Evolutionary conservation across 2,329 filamentous ascomycete genomes (phyloP).

Genomic region (Cladosporium phlei): DNA sequence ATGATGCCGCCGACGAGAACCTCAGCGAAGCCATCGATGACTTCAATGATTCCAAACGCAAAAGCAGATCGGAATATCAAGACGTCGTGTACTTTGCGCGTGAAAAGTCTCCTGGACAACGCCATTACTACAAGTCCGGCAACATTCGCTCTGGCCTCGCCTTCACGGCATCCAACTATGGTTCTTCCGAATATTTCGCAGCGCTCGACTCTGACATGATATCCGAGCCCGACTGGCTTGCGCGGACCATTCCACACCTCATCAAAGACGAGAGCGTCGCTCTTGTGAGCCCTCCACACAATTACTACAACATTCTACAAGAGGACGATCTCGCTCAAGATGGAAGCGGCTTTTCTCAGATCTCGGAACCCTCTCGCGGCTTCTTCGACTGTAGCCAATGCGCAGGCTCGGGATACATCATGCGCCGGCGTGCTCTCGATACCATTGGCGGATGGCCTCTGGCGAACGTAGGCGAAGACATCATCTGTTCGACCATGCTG

Average conservation of each 20-base stretch:
- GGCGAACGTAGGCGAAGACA: not conserved
- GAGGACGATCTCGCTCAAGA: constrained; percentile 2
- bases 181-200: not conserved
- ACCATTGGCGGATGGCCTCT: constrained; percentile 8
- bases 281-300: constrained; percentile 4
- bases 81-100: constrained; percentile 11
- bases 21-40: constrained; percentile 6
- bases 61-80: not conserved
- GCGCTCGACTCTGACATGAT: constrained; percentile 8
- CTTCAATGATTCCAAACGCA: not conserved
- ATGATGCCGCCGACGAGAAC: constrained; percentile 7
- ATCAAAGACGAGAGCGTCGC: not conserved
- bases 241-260: constrained; percentile 1
- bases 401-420: constrained; percentile 4
- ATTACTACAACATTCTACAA: not conserved
- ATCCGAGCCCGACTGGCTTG: not conserved
- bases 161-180: not conserved
- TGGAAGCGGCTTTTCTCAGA: not conserved
- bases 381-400: constrained; percentile 6
- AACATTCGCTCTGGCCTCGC: constrained; percentile 15
- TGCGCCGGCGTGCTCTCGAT: constrained; percentile 1
- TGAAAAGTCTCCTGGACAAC: constrained; percentile 1
- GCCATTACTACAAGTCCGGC: constrained; percentile 15
- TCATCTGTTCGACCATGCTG: constrained; percentile 1
- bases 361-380: not conserved